Evolutionary conservation across 176 grass and related monocot genomes (phyloP).

Genomic region (Paspalum vaginatum): DNA sequence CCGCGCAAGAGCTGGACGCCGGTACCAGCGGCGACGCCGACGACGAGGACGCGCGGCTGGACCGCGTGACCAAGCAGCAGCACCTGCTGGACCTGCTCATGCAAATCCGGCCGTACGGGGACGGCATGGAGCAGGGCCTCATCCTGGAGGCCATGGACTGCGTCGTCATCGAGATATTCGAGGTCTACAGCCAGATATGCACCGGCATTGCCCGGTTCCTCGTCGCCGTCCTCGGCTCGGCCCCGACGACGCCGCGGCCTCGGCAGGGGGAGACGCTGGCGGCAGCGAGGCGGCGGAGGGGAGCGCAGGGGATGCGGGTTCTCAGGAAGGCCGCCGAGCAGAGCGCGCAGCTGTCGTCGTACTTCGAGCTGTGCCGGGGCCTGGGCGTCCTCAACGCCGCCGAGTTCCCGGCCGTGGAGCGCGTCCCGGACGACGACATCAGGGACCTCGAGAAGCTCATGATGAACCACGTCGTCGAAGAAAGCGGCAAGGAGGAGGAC

Average conservation of each 20-base stretch:
- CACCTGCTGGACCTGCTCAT: slow-evolving; percentile 78
- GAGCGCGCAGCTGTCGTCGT: slow-evolving; percentile 61
- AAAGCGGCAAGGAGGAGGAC: slow-evolving; percentile 10
- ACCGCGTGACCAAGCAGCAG: slow-evolving; percentile 59
- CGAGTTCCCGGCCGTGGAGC: slow-evolving; percentile 68
- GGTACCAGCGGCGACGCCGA: neutral
- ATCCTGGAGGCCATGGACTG: slow-evolving; percentile 89
- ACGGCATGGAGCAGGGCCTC: slow-evolving; percentile 74
- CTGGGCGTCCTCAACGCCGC: slow-evolving; percentile 70
- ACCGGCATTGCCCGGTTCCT: slow-evolving; percentile 80
- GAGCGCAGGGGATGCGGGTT: slow-evolving; percentile 59
- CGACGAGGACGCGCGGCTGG: slow-evolving; percentile 52
- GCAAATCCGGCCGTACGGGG: slow-evolving; percentile 76
- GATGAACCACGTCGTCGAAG: slow-evolving; percentile 49
- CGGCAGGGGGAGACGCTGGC: slow-evolving; percentile 29
- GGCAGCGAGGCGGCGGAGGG: slow-evolving; percentile 42
- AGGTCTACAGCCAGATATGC: slow-evolving; percentile 88
- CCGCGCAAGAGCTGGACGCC: slow-evolving; percentile 20
- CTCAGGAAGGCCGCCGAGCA: slow-evolving; percentile 64
- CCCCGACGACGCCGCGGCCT: slow-evolving; percentile 18
- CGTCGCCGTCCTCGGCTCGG: slow-evolving; percentile 51
- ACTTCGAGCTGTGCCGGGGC: slow-evolving; percentile 72
- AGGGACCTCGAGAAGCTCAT: slow-evolving; percentile 77
- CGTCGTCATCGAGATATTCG: slow-evolving; percentile 88
- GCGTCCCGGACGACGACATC: slow-evolving; percentile 77